Conservation (phyloP, 768 basidiomycete genomes). For the Clitopilus passeckerianus region DNA sequence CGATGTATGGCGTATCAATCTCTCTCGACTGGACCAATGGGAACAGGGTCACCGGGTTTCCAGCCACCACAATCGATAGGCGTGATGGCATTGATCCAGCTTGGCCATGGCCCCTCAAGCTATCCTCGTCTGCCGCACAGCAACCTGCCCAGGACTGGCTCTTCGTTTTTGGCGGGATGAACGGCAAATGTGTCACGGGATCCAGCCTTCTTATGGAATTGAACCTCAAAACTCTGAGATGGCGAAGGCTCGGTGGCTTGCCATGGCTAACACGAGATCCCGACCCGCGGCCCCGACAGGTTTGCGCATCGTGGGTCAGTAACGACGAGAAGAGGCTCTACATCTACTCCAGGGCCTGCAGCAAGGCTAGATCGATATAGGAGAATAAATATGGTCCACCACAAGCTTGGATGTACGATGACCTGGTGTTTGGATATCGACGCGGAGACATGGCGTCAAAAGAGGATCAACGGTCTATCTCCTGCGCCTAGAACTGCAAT, state of each 20-base stretch:
- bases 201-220: not conserved
- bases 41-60: not conserved
- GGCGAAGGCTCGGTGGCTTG: not conserved
- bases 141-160: not conserved
- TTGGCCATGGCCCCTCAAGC: not conserved
- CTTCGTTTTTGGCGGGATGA: not conserved
- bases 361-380: not conserved
- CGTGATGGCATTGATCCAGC: not conserved
- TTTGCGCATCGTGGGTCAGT: not conserved
- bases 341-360: not conserved
- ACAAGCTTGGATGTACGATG: conserved; percentile 14
- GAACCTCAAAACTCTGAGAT: not conserved
- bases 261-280: not conserved
- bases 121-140: not conserved
- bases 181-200: not conserved
- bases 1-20: not conserved
- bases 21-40: not conserved
- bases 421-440: conserved; percentile 31
- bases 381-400: not conserved
- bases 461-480: conserved; percentile 25
- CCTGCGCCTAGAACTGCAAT: conserved; percentile 29
- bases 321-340: not conserved
- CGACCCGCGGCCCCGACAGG: not conserved
- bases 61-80: not conserved
- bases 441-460: conserved; percentile 22